Evolutionary conservation across 345 rosid species (phyloP), one percentile per base, ranked within the genome.

Genomic region (Arabidopsis thaliana): DNA sequence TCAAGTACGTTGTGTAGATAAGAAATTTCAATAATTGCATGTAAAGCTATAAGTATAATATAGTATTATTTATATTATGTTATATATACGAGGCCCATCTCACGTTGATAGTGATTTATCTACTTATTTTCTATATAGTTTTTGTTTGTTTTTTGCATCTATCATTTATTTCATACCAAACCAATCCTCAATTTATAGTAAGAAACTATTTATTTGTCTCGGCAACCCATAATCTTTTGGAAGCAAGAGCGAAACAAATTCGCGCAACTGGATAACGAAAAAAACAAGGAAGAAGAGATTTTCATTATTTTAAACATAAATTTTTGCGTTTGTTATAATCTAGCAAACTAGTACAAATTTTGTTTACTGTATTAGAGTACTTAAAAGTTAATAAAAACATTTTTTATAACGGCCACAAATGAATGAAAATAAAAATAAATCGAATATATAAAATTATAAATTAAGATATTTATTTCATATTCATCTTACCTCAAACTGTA

Each of bases 11-110:
- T 63, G 2, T 70, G 59, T 20, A 63, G 71, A 77, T 70, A 45
- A 77, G 66, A 40, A 63, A 70, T 70, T 70, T 38, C 45, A 70
- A 77, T 70, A 70, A 77, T 63, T 77, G 60, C n/a, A 36, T 63
- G 28, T 64, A 64, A 63, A 46, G 68, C 13, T 76, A 63, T 70
- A 11, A 45, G 56, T 77, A 69, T 44, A 30, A 41, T 50, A 16
- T 16, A 16, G 52, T 37, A 40, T 7, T 53, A 76, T 59, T 59
- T 33, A 64, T 55, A 50, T 65, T 56, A 14, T 9, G 50, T 56
- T 30, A 34, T 44, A 46, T 30, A 62, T 69, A 13, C 34, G 51
- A 51, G 51, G 25, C 60, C 53, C 80, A 77, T 62, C 65, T 64
- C 53, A 42, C 37, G 45, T 63, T 48, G 52, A 71, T 70, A 37